Conservation (phyloP, 345 rosid species). For the Microcos paniculata region DNA sequence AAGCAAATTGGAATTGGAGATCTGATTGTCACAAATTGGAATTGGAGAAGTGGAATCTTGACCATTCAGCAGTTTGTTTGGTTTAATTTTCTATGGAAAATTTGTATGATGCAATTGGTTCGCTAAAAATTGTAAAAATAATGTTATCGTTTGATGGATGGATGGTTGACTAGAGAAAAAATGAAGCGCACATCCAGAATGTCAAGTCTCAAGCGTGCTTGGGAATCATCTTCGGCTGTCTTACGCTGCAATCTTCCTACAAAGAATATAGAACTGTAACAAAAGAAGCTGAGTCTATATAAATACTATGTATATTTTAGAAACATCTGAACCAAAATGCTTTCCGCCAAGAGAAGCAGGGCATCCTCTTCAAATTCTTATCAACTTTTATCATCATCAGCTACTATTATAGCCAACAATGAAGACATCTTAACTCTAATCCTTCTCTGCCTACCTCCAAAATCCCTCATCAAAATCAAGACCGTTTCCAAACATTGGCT, state of each 20-base stretch:
- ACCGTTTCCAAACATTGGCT: conserved; percentile 34
- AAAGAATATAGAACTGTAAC: background rate
- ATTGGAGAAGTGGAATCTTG: no score
- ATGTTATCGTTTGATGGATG: no score
- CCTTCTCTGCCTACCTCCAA: conserved; percentile 28
- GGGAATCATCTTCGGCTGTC: background rate
- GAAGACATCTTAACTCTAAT: conserved; percentile 29
- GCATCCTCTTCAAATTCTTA: background rate
- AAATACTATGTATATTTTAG: no score
- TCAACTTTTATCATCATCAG: conserved; percentile 7
- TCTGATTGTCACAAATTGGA: no score
- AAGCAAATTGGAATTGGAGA: no score
- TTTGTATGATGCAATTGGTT: no score
- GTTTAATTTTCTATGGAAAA: no score
- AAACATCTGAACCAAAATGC: background rate
- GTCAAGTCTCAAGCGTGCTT: background rate
- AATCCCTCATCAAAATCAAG: conserved; percentile 37
- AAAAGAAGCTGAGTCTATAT: no score
- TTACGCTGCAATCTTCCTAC: background rate
- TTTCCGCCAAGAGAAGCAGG: background rate
- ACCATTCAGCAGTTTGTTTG: no score
- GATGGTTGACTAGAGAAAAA: background rate
- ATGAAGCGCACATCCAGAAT: background rate
- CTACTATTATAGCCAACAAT: conserved; percentile 16
- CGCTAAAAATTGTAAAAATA: no score